These are phyloP conservation scores for Ogataea parapolymorpha DNA, from an alignment of 805 yeast species.

Conservation along the genomic window DNA sequence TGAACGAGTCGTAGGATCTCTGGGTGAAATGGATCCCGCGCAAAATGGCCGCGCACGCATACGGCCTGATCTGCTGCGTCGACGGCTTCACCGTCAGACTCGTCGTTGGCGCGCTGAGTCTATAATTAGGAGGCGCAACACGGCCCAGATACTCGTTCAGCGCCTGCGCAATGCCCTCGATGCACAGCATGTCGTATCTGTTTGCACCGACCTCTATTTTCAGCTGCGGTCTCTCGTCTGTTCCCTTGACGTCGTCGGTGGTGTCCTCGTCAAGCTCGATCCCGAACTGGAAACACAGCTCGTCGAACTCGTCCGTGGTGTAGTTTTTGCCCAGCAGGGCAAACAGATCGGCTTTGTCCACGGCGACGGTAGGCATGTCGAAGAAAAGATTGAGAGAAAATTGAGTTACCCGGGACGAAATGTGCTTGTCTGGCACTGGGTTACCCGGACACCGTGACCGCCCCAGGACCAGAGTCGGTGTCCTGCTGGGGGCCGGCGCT, in stretches of 20 bases:
- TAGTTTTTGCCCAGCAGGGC: slow-evolving; percentile 65
- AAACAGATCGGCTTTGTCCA: slow-evolving; percentile 90
- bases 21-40: slow-evolving; percentile 79
- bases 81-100: slow-evolving; percentile 72
- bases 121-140: slow-evolving; percentile 61
- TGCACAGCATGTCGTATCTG: slow-evolving; percentile 96
- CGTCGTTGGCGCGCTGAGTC: slow-evolving; percentile 57
- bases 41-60: slow-evolving; percentile 91
- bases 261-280: slow-evolving; percentile 97
- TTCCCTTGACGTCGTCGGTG: slow-evolving; percentile 64
- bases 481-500: no score
- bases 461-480: no score
- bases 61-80: slow-evolving; percentile 77
- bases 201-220: slow-evolving; percentile 98
- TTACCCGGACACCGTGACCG: slow-evolving; percentile 5
- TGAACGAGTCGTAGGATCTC: slow-evolving; percentile 89
- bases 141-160: slow-evolving; percentile 85
- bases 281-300: slow-evolving; percentile 95
- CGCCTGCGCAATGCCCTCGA: slow-evolving; percentile 96
- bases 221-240: slow-evolving; percentile 91
- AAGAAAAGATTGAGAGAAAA: slow-evolving; percentile 7
- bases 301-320: slow-evolving; percentile 92
- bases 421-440: background rate
- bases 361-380: slow-evolving; percentile 93
- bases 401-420: slow-evolving; percentile 11